Percentiles rank a stretch among this genome's conserved stretches.
phyloP scores from a whole-genome alignment of 768 basidiomycete genomes.

The Russula lepida region DNA sequence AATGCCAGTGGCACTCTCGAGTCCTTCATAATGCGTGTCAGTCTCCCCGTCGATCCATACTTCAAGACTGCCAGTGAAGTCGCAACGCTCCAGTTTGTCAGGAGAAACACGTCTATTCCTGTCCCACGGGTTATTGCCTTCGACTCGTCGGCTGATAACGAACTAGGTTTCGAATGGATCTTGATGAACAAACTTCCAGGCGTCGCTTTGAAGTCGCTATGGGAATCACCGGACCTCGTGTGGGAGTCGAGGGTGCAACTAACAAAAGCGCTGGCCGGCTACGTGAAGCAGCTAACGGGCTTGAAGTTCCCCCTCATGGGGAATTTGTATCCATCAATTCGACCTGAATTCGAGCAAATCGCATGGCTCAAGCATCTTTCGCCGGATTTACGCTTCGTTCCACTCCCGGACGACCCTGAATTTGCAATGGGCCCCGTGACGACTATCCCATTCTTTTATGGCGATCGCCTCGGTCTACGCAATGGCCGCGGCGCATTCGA shows the following conservation, averaged over 20 bases:
- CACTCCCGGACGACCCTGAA: neutral
- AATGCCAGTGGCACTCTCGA: neutral
- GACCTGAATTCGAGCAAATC: neutral
- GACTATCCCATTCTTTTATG: neutral
- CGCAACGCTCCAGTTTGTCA: conserved; percentile 26
- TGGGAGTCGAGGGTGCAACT: neutral
- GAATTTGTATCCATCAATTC: neutral
- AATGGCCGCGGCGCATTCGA: neutral
- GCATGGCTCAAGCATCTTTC: neutral
- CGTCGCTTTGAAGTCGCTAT: neutral
- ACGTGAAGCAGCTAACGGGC: neutral
- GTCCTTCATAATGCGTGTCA: neutral
- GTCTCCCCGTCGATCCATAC: neutral
- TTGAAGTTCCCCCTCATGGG: neutral
- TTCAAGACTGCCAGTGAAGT: conserved; percentile 29
- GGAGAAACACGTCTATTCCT: conserved; percentile 24
- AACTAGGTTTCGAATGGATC: conserved; percentile 27
- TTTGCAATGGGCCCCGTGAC: neutral
- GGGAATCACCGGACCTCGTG: neutral
- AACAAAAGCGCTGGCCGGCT: neutral
- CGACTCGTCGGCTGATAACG: conserved; percentile 25
- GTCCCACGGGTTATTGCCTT: conserved; percentile 25
- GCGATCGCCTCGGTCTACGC: neutral
- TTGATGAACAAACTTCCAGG: conserved; percentile 22
- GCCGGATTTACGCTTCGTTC: neutral